Conservation (phyloP, 2,329 filamentous ascomycete species). For the Alternaria incomplexa region DNA sequence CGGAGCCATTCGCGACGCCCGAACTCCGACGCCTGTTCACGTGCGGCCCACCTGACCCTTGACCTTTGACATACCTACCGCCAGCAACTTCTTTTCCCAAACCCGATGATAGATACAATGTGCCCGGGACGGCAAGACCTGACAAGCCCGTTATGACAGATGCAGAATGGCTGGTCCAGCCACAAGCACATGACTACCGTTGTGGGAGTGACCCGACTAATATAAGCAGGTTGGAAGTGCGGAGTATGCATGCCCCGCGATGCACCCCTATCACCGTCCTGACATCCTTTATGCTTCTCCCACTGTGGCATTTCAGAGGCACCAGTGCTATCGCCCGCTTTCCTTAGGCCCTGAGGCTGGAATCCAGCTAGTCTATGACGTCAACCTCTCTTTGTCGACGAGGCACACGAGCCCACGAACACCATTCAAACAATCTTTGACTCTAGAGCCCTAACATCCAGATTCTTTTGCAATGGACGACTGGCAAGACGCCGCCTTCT, state of each 20-base stretch:
- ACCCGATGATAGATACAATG: too few relatives aligned
- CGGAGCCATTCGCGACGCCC: not conserved
- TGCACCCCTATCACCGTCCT: not conserved
- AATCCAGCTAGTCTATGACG: slow-evolving; percentile 5
- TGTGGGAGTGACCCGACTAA: not conserved
- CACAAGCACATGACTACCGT: not conserved
- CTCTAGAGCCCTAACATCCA: not conserved
- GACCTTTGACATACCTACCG: not conserved
- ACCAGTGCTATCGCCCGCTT: not conserved
- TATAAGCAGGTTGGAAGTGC: not conserved
- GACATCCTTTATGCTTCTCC: not conserved
- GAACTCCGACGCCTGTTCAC: slow-evolving; percentile 7
- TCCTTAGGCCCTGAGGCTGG: not conserved
- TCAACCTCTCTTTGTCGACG: not conserved
- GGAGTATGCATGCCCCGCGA: slow-evolving; percentile 4
- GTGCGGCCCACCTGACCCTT: slow-evolving; percentile 1
- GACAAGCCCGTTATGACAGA: not conserved
- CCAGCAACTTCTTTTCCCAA: not conserved
- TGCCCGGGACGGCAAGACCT: not conserved
- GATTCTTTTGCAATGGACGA: slow-evolving; percentile 11
- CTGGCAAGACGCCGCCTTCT: slow-evolving; percentile 33
- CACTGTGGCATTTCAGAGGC: not conserved
- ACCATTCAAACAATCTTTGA: not conserved
- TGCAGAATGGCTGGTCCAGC: not conserved
- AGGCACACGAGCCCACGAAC: not conserved